Evolutionary conservation across 805 yeast genomes (phyloP).

Genomic region (Wickerhamomyces kurtzmanii): DNA sequence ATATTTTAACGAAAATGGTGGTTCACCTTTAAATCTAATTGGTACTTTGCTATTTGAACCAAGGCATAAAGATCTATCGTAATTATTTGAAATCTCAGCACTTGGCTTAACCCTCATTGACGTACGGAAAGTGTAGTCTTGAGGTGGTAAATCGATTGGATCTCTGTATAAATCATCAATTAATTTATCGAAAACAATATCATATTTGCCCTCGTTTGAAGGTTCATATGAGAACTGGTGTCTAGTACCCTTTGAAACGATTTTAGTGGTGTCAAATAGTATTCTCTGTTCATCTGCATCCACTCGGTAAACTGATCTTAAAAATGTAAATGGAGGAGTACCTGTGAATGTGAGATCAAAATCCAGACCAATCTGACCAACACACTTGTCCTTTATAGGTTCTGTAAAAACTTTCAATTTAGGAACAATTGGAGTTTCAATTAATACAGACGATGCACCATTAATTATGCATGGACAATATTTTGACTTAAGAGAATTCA

Average conservation of each 20-base stretch:
- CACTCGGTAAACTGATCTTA: slow-evolving; percentile 49
- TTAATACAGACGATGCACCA: slow-evolving; percentile 42
- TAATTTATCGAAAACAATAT: slow-evolving; percentile 56
- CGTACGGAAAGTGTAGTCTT: slow-evolving; percentile 49
- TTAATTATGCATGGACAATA: slow-evolving; percentile 58
- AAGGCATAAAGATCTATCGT: slow-evolving; percentile 27
- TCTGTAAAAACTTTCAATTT: slow-evolving; percentile 27
- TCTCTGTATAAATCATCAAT: slow-evolving; percentile 54
- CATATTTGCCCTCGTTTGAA: slow-evolving; percentile 69
- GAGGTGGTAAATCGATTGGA: slow-evolving; percentile 23
- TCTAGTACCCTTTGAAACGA: slow-evolving; percentile 31
- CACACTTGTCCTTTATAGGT: slow-evolving; percentile 74
- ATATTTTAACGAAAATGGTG: slow-evolving; percentile 68
- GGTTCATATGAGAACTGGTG: slow-evolving; percentile 66
- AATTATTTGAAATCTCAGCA: slow-evolving; percentile 21
- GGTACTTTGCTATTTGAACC: slow-evolving; percentile 38
- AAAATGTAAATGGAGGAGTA: slow-evolving; percentile 70
- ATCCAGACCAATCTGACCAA: slow-evolving; percentile 82
- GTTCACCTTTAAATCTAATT: slow-evolving; percentile 62
- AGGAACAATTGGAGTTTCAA: slow-evolving; percentile 53
- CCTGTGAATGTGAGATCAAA: slow-evolving; percentile 67
- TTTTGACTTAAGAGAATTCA: slow-evolving; percentile 44
- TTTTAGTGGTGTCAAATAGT: slow-evolving; percentile 24
- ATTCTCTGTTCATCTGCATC: slow-evolving; percentile 23
- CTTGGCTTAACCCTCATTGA: slow-evolving; percentile 65